A percentile compares a stretch with the other conserved stretches of the same genome.
Evolutionary conservation across 2,329 filamentous ascomycete species (phyloP).

Genomic region (Venturia asperata): DNA sequence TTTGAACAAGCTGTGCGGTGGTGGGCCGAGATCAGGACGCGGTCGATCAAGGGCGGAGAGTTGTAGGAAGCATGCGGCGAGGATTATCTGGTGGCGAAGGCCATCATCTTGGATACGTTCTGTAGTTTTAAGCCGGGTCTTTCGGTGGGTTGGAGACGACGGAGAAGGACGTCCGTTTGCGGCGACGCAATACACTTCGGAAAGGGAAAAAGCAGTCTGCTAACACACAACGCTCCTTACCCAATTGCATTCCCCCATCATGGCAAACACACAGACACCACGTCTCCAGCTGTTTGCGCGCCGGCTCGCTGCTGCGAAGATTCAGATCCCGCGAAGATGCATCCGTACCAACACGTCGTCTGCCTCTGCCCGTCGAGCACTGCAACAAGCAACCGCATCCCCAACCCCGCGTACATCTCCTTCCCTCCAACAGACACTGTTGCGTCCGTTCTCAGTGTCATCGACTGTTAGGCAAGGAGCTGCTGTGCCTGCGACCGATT

Average conservation of each 20-base stretch:
- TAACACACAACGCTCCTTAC: background rate
- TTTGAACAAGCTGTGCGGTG: background rate
- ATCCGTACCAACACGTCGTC: background rate
- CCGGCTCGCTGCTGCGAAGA: background rate
- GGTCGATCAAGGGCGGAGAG: background rate
- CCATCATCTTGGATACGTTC: background rate
- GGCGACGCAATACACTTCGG: background rate
- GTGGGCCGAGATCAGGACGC: background rate
- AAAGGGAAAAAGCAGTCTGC: background rate
- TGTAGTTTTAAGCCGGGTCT: background rate
- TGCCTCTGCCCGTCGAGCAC: background rate
- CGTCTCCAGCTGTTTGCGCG: background rate
- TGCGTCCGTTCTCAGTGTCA: conserved; percentile 25
- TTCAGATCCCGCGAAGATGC: conserved; percentile 2
- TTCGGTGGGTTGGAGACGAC: background rate
- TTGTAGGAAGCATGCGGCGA: conserved; percentile 5
- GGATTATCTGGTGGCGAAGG: conserved; percentile 3
- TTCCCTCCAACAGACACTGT: background rate
- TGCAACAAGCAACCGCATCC: conserved; percentile 26
- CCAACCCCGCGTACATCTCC: conserved; percentile 20
- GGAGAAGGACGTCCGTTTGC: background rate
- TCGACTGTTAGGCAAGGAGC: conserved; percentile 28
- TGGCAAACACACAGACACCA: background rate
- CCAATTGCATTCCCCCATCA: background rate
- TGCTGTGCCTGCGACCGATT: conserved; percentile 36